Evolutionary conservation across 768 basidiomycete species (phyloP).

Genomic region (Rhodosporidiobolus sp.): DNA sequence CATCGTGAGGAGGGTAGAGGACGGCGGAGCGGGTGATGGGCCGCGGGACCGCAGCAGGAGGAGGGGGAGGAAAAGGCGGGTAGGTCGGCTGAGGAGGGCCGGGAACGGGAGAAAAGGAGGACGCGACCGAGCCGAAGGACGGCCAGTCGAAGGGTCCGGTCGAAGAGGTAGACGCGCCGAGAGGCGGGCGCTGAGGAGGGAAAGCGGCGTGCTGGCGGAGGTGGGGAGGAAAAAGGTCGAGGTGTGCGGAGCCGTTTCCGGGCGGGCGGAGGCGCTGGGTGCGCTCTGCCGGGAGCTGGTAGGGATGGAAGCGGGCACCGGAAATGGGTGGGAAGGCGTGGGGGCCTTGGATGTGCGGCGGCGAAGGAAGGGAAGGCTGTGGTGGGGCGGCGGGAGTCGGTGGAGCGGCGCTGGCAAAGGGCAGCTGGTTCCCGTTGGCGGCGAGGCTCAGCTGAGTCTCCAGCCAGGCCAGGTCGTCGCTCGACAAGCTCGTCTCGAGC

Average conservation of each 20-base stretch:
- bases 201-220: background rate
- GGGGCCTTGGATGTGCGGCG: background rate
- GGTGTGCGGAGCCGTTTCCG: background rate
- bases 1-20: constrained; percentile 24
- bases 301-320: constrained; percentile 19
- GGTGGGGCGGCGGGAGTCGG: background rate
- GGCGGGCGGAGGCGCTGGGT: background rate
- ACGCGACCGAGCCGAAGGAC: background rate
- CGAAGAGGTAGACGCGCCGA: background rate
- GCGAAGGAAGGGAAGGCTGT: background rate
- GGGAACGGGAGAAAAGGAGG: constrained; percentile 1
- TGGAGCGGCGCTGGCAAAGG: background rate
- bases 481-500: background rate
- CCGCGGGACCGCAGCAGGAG: background rate
- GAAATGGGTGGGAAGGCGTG: constrained; percentile 35
- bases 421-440: background rate
- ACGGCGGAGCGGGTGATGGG: background rate
- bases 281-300: constrained; percentile 14
- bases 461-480: constrained; percentile 5
- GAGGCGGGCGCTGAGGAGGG: constrained; percentile 6
- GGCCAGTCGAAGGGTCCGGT: background rate
- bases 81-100: background rate
- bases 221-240: background rate
- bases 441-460: constrained; percentile 16
- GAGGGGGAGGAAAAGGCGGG: background rate